phyloP scores from a whole-genome alignment of 2,329 filamentous ascomycete species.

The Fusarium napiforme region DNA sequence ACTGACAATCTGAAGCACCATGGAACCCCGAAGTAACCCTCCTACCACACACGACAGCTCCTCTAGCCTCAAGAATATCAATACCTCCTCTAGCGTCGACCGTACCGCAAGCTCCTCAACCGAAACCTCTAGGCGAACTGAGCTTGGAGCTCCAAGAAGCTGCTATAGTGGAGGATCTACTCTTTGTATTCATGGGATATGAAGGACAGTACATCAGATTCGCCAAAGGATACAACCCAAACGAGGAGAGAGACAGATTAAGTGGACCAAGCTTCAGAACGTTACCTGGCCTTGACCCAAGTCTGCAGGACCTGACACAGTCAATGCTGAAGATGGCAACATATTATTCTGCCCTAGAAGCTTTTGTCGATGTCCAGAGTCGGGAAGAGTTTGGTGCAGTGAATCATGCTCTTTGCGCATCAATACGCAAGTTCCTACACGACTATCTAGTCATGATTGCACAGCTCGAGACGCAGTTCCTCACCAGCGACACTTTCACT shows the following conservation, averaged over 20 bases:
- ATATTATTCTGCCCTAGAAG: conserved; percentile 89
- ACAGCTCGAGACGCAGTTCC: conserved; percentile 91
- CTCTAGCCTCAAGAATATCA: conserved; percentile 74
- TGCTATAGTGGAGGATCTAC: conserved; percentile 86
- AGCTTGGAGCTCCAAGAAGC: conserved; percentile 85
- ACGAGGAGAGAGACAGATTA: conserved; percentile 86
- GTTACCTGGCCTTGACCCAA: conserved; percentile 86
- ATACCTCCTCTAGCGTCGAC: conserved; percentile 79
- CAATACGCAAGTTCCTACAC: conserved; percentile 88
- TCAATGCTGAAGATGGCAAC: conserved; percentile 95
- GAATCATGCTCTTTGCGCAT: conserved; percentile 95
- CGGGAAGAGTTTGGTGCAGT: conserved; percentile 92
- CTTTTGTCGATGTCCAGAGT: conserved; percentile 94
- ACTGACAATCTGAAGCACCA: conserved; percentile 52
- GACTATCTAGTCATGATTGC: conserved; percentile 94
- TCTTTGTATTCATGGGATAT: conserved; percentile 98
- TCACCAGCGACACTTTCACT: conserved; percentile 90
- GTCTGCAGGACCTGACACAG: conserved; percentile 84
- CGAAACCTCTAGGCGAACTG: conserved; percentile 76
- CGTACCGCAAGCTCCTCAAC: conserved; percentile 76
- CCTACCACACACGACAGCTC: conserved; percentile 73
- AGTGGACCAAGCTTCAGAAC: conserved; percentile 85
- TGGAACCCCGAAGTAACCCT: conserved; percentile 88
- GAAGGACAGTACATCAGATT: conserved; percentile 98
- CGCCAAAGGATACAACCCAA: conserved; percentile 81